Conservation (phyloP, 1,284 basidiomycete species). For the Phellopilus nigrolimitatus region DNA sequence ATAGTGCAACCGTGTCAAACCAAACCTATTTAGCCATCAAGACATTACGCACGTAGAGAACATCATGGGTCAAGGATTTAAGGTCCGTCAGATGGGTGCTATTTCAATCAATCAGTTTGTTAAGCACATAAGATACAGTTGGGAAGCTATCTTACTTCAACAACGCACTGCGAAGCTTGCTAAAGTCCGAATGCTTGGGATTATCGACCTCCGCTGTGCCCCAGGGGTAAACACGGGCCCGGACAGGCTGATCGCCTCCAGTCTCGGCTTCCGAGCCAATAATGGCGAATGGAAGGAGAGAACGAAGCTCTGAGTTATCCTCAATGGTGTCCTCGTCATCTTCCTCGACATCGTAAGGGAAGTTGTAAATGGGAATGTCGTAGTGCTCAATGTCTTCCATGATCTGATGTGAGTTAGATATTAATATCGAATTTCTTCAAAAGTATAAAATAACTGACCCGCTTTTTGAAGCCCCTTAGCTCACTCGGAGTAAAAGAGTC, state of each 20-base stretch:
- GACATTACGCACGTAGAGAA: slow-evolving; percentile 50
- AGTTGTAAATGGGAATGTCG: slow-evolving; percentile 98
- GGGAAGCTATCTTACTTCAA: slow-evolving; percentile 56
- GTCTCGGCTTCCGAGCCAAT: slow-evolving; percentile 98
- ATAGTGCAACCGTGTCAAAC: background rate
- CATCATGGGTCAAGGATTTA: slow-evolving; percentile 94
- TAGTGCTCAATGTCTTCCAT: slow-evolving; percentile 99
- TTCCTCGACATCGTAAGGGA: slow-evolving; percentile 98
- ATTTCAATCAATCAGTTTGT: background rate
- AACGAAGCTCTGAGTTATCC: slow-evolving; percentile 92
- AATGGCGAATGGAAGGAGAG: slow-evolving; percentile 93
- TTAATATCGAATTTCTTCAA: slow-evolving; percentile 17
- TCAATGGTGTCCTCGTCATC: slow-evolving; percentile 98
- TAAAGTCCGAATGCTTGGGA: slow-evolving; percentile 97
- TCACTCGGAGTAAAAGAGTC: slow-evolving; percentile 92
- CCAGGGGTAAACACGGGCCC: slow-evolving; percentile 96
- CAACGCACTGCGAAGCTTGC: slow-evolving; percentile 84
- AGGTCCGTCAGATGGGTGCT: slow-evolving; percentile 94
- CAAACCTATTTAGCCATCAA: background rate
- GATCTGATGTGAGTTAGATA: slow-evolving; percentile 48
- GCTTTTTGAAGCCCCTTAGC: slow-evolving; percentile 93
- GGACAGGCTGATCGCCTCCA: slow-evolving; percentile 78
- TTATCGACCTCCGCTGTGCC: slow-evolving; percentile 99
- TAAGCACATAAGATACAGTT: background rate
- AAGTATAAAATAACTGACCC: slow-evolving; percentile 48